Percentiles rank a stretch among this genome's conserved stretches.
Evolutionary conservation across 345 rosid species (phyloP).

Genomic region (Raphanus raphanistrum): DNA sequence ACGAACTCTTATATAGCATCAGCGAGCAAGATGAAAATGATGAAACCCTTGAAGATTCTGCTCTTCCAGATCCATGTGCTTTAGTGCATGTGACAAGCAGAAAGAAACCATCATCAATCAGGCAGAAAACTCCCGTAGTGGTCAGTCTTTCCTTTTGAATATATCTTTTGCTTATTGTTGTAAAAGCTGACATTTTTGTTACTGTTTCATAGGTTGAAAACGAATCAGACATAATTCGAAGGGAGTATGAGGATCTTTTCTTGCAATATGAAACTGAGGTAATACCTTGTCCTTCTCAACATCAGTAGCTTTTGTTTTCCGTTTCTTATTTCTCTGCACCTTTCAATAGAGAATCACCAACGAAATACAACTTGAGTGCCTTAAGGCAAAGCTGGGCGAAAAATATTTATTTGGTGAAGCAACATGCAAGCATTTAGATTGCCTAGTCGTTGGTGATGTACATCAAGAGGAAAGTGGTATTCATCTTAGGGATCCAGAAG

Average conservation of each 20-base stretch:
- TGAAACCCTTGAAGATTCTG: conserved; percentile 43
- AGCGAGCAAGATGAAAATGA: conserved; percentile 47
- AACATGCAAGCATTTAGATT: conserved; percentile 31
- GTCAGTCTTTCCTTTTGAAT: conserved; percentile 51
- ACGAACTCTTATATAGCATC: conserved; percentile 40
- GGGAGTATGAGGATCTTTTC: conserved; percentile 69
- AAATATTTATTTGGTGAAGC: conserved; percentile 29
- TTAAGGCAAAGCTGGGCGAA: conserved; percentile 55
- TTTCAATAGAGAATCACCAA: conserved; percentile 56
- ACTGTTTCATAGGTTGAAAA: conserved; percentile 52
- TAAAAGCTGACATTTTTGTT: conserved; percentile 33
- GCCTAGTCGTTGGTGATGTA: conserved; percentile 22
- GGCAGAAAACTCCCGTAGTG: conserved; percentile 53
- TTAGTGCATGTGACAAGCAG: conserved; percentile 78
- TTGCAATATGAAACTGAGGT: conserved; percentile 71
- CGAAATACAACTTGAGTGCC: conserved; percentile 64
- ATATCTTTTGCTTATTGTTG: conserved; percentile 26
- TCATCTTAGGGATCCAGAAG: conserved; percentile 59
- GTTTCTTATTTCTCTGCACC: conserved; percentile 14
- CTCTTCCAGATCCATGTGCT: conserved; percentile 71
- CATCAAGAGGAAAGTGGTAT: conserved; percentile 41
- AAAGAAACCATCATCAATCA: conserved; percentile 58
- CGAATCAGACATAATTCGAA: conserved; percentile 49
- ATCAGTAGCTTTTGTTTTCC: not conserved
- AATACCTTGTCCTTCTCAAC: conserved; percentile 19